A percentile compares a stretch with the other conserved stretches of the same genome.
Conservation (phyloP, 345 rosid genomes). For the Zanthoxylum bungeanum region DNA sequence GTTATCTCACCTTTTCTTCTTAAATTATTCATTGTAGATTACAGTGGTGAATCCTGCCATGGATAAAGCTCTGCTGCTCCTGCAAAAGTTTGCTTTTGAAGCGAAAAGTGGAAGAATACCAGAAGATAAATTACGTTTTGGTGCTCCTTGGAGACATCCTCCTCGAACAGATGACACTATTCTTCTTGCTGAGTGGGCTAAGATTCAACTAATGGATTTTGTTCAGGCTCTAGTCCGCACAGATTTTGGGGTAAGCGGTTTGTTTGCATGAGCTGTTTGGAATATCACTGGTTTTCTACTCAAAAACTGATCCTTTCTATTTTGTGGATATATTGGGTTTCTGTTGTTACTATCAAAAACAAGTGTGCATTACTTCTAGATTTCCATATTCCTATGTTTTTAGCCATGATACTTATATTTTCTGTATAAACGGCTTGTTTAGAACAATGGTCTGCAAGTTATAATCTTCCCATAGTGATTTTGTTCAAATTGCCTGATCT, state of each 20-base stretch:
- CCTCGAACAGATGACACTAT: conserved; percentile 46
- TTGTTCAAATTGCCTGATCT: not conserved
- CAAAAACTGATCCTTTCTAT: not conserved
- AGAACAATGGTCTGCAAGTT: not conserved
- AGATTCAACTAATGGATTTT: conserved; percentile 93
- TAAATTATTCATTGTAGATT: conserved; percentile 36
- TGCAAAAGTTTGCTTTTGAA: conserved; percentile 70
- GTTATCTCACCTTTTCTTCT: not conserved
- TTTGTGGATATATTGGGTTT: not conserved
- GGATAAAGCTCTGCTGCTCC: conserved; percentile 65
- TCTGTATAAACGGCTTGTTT: not conserved
- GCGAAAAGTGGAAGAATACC: conserved; percentile 60
- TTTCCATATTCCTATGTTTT: not conserved
- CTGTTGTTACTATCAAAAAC: not conserved
- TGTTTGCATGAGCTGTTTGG: conserved; percentile 12
- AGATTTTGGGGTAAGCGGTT: conserved; percentile 67
- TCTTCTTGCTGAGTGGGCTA: conserved; percentile 57
- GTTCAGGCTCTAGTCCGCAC: conserved; percentile 66
- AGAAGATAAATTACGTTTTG: conserved; percentile 66
- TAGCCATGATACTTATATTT: not conserved
- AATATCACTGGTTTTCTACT: not conserved
- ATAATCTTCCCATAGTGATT: not conserved
- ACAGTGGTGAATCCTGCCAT: conserved; percentile 90
- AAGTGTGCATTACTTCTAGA: not conserved
- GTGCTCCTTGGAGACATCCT: conserved; percentile 97